These are phyloP conservation scores for Fusarium sp. DNA, from an alignment of 2,329 filamentous ascomycete genomes.

Conservation along the genomic window DNA sequence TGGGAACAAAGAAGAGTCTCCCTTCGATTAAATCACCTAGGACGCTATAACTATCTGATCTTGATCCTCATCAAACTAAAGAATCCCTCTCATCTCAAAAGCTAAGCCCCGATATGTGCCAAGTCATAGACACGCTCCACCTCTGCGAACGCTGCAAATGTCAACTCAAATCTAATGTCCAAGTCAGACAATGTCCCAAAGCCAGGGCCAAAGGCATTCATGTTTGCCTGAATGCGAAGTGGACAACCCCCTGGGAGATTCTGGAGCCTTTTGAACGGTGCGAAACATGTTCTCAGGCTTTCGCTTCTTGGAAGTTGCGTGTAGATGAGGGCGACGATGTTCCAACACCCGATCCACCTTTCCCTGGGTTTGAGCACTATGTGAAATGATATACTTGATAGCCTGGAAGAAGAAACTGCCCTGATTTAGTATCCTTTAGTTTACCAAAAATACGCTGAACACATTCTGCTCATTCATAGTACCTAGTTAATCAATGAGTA, in stretches of 20 bases:
- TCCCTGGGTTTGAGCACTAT: not conserved
- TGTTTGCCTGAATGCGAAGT: not conserved
- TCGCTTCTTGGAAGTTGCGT: not conserved
- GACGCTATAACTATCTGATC: not conserved
- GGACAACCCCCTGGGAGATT: not conserved
- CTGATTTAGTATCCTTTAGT: accelerated
- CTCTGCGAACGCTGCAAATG: not conserved
- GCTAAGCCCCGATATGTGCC: not conserved
- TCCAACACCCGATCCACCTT: not conserved
- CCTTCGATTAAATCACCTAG: accelerated
- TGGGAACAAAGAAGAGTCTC: not conserved
- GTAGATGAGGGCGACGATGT: not conserved
- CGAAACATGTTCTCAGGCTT: not conserved
- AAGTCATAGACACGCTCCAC: not conserved
- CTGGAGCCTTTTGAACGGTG: not conserved
- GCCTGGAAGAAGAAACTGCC: not conserved
- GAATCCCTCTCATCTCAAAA: not conserved
- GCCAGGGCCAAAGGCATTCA: not conserved
- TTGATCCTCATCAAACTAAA: too few species aligned
- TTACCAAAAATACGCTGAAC: accelerated
- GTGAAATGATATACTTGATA: not conserved
- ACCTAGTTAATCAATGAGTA: accelerated
- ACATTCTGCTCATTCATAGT: accelerated
- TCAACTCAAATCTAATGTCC: not conserved
- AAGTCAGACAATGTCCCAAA: not conserved